phyloP scores from a whole-genome alignment of 441 rosid species.

The Eruca vesicaria region DNA sequence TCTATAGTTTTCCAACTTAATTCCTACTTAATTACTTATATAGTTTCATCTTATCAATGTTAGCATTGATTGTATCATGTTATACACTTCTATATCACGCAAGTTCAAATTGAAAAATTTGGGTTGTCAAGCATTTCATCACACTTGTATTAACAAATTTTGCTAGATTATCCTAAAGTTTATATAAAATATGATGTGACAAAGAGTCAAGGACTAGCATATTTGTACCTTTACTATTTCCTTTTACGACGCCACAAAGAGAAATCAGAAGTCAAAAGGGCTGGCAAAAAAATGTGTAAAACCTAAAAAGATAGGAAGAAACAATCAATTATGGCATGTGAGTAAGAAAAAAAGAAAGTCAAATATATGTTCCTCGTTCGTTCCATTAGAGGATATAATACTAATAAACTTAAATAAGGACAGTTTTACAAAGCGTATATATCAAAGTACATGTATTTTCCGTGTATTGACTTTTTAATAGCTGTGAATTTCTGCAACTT shows the following conservation, averaged over 20 bases:
- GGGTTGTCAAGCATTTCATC: not conserved
- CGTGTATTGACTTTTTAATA: conserved; percentile 51
- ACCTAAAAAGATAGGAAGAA: not conserved
- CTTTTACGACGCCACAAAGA: not conserved
- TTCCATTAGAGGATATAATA: not conserved
- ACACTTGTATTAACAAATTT: not conserved
- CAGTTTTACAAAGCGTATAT: conserved; percentile 18
- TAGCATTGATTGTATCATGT: not conserved
- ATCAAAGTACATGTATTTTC: conserved; percentile 5
- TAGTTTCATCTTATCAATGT: not conserved
- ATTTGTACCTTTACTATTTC: not conserved
- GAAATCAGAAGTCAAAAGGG: not conserved
- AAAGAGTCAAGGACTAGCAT: not conserved
- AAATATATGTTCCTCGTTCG: conserved; percentile 30
- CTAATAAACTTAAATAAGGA: not conserved
- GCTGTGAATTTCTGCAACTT: not conserved
- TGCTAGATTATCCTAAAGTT: not conserved
- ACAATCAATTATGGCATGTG: conserved; percentile 4
- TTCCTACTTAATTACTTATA: not conserved
- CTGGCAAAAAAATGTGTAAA: not conserved
- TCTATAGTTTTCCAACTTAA: not conserved
- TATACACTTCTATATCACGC: not conserved
- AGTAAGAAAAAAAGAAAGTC: conserved; percentile 8
- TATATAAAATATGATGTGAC: not conserved
- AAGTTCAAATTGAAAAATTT: not conserved